A percentile compares a stretch with the other conserved stretches of the same genome.
These are phyloP conservation scores for Musa acuminata DNA, from an alignment of 176 grass and related monocot species.

Conservation along the genomic window DNA sequence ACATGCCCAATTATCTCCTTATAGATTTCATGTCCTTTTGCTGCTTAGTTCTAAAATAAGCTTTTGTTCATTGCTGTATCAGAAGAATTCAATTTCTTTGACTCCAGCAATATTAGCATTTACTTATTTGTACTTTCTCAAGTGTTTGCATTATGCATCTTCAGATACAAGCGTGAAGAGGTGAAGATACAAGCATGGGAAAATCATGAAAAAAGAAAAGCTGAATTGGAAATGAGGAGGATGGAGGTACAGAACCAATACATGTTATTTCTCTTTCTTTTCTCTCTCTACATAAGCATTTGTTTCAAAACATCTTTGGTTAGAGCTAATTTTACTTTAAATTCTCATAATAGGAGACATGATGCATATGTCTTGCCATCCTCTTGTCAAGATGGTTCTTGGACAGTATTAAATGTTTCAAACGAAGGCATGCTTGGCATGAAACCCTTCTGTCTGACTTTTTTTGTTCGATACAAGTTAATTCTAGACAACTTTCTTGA, in stretches of 20 bases:
- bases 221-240: constrained; percentile 77
- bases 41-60: neutral
- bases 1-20: neutral
- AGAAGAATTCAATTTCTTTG: neutral
- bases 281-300: neutral
- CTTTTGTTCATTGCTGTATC: neutral
- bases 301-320: too few relatives aligned
- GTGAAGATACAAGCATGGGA: constrained; percentile 94
- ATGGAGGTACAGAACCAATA: constrained; percentile 37
- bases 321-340: too few relatives aligned
- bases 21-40: neutral
- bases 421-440: neutral
- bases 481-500: neutral
- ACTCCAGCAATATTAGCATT: neutral
- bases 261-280: neutral
- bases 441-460: neutral
- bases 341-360: too few relatives aligned
- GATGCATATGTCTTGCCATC: too few relatives aligned
- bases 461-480: neutral
- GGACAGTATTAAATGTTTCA: too few relatives aligned
- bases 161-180: constrained; percentile 83
- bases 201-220: constrained; percentile 85
- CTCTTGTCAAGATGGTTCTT: too few relatives aligned
- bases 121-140: neutral
- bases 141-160: neutral